Conservation (phyloP, 176 grass and related monocot species). For the Musa schizocarpa region DNA sequence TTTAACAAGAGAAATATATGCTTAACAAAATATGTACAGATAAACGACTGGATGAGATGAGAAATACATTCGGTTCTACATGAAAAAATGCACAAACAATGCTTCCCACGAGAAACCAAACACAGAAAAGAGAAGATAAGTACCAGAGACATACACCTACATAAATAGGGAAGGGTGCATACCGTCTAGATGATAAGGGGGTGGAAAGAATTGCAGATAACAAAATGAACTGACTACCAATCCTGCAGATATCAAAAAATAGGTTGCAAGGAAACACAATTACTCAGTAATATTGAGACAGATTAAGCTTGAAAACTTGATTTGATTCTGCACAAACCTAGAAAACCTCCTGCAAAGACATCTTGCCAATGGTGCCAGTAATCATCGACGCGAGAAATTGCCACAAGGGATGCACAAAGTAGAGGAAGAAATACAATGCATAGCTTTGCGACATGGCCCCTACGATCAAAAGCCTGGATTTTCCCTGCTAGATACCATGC, state of each 20-base stretch:
- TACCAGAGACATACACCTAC: not conserved
- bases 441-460: constrained; percentile 16
- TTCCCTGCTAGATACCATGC: constrained; percentile 12
- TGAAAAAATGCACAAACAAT: no score
- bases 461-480: constrained; percentile 5
- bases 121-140: not conserved
- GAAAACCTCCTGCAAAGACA: constrained; percentile 15
- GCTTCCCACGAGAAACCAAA: not conserved
- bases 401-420: constrained; percentile 6
- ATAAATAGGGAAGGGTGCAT: not conserved
- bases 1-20: no score
- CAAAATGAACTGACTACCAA: constrained; percentile 11
- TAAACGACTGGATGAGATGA: no score
- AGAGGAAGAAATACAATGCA: constrained; percentile 13
- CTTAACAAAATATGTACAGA: no score
- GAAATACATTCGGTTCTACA: no score
- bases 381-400: constrained; percentile 14
- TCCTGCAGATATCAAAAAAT: not conserved
- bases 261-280: not conserved
- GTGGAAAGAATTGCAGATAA: constrained; percentile 17
- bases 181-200: constrained; percentile 5
- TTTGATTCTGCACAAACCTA: constrained; percentile 3
- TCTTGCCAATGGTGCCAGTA: constrained; percentile 21
- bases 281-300: not conserved
- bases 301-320: not conserved